These are phyloP conservation scores for Citrus inodora DNA, from an alignment of 345 rosid species.

Conservation along the genomic window DNA sequence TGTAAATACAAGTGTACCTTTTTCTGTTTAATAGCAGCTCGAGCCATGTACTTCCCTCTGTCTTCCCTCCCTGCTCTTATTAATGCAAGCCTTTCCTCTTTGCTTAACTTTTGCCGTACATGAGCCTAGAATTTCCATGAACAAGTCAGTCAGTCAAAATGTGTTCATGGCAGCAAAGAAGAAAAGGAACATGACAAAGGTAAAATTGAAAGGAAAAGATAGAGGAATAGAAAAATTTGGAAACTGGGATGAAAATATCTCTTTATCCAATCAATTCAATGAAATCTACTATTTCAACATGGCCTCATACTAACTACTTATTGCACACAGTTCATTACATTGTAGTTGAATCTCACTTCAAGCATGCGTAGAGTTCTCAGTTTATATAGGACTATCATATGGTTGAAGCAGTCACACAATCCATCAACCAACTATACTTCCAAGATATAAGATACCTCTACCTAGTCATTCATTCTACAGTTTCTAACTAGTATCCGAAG, in stretches of 20 bases:
- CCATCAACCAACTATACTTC: neutral
- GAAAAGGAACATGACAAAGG: neutral
- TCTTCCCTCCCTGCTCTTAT: slow-evolving; percentile 92
- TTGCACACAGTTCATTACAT: neutral
- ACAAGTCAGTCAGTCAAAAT: neutral
- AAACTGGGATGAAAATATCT: neutral
- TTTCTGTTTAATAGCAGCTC: slow-evolving; percentile 74
- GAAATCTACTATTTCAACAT: neutral
- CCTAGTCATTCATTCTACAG: neutral
- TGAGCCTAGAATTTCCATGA: slow-evolving; percentile 56
- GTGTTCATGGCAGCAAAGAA: neutral
- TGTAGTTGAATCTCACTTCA: neutral
- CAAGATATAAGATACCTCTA: neutral
- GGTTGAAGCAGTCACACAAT: neutral
- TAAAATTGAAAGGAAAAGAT: neutral
- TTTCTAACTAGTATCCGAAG: neutral
- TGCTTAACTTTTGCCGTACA: slow-evolving; percentile 65
- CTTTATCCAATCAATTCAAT: neutral
- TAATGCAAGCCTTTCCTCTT: slow-evolving; percentile 72
- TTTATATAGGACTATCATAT: neutral
- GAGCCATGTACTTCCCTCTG: slow-evolving; percentile 62
- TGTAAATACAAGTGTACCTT: slow-evolving; percentile 41
- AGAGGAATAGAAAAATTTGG: neutral
- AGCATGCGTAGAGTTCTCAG: neutral
- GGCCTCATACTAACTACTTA: neutral